phyloP scores from a whole-genome alignment of 2,329 filamentous ascomycete species.

The Arthrobotrys megalospora region DNA sequence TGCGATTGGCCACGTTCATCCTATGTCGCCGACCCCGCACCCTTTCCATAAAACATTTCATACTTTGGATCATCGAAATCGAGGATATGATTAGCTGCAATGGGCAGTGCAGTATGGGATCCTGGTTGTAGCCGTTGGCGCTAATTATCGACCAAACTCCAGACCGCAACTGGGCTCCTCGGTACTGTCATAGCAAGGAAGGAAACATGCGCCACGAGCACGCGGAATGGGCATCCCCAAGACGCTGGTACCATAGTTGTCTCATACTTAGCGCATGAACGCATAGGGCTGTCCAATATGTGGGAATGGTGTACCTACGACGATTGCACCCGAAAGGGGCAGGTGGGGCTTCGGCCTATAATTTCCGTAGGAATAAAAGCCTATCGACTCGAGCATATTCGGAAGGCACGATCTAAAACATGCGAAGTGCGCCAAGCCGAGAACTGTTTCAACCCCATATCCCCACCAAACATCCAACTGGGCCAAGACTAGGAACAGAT shows the following conservation, averaged over 20 bases:
- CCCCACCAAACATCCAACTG: background rate
- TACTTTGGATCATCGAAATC: background rate
- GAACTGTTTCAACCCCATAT: conserved; percentile 2
- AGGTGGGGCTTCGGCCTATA: conserved; percentile 19
- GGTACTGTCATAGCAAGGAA: background rate
- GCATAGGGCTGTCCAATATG: conserved; percentile 7
- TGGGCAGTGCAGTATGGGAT: conserved; percentile 1
- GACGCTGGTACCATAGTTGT: conserved; percentile 7
- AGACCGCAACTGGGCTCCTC: background rate
- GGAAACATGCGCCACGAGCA: background rate
- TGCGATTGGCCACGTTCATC: background rate
- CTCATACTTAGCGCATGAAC: conserved; percentile 20
- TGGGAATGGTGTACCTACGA: conserved; percentile 2
- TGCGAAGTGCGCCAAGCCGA: background rate
- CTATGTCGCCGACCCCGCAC: conserved; percentile 11
- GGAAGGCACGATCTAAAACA: conserved; percentile 7
- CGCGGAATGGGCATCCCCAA: background rate
- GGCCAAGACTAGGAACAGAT: conserved; percentile 2
- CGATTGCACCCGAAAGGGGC: background rate
- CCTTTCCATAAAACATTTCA: conserved; percentile 4
- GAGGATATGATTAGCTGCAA: conserved; percentile 3
- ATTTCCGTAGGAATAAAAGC: background rate
- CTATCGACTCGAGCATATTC: background rate
- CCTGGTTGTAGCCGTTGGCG: background rate
- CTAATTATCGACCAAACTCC: conserved; percentile 13